Conservation (phyloP, 176 grass and related monocot genomes). For the Bromus sterilis region DNA sequence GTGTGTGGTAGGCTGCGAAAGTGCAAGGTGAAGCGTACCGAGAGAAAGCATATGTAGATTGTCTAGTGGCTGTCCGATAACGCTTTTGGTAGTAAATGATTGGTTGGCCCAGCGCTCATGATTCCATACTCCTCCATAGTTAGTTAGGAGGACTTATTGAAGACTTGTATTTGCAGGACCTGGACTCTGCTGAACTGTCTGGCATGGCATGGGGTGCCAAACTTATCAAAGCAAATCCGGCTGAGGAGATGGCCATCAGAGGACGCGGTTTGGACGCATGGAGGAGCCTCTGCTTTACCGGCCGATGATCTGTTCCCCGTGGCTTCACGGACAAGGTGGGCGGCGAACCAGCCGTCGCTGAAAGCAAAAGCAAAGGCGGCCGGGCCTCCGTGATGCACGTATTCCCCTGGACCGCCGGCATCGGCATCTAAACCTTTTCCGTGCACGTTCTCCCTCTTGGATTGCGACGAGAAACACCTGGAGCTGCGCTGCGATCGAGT, state of each 20-base stretch:
- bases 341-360: not conserved
- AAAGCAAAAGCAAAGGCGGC: constrained; percentile 32
- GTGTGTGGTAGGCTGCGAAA: too few relatives aligned
- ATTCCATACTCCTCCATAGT: not conserved
- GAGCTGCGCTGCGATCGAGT: not conserved
- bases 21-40: too few relatives aligned
- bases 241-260: not conserved
- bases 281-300: not conserved
- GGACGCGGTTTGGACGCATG: not conserved
- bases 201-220: not conserved
- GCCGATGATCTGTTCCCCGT: not conserved
- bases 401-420: not conserved
- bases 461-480: not conserved
- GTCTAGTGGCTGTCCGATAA: too few relatives aligned
- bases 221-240: not conserved
- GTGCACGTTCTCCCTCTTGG: not conserved
- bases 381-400: not conserved
- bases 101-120: too few relatives aligned
- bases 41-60: too few relatives aligned
- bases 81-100: too few relatives aligned
- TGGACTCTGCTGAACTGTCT: not conserved
- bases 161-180: not conserved
- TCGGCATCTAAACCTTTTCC: not conserved
- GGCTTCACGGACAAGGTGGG: constrained; percentile 6
- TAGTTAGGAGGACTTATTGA: not conserved